Evolutionary conservation across 495 filamentous ascomycete species (phyloP), one percentile per base, ranked within the genome.

Genomic region (Aspergillus ostianus): DNA sequence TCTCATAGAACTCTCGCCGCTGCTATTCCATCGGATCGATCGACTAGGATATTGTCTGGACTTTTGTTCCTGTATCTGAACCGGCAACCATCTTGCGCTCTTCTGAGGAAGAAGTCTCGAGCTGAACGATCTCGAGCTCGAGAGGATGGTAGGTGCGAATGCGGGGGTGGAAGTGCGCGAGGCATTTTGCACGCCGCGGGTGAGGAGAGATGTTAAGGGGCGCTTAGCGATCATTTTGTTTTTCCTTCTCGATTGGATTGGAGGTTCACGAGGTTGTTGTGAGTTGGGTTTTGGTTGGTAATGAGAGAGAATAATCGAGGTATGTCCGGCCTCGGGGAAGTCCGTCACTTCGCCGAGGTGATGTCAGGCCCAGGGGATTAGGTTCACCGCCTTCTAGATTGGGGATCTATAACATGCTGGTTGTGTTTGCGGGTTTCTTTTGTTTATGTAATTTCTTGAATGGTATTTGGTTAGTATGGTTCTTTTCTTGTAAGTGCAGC

Each of bases 291-390:
- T 26, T 26, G 23, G 23, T 26, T 26, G 23, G 23, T 26, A 26
- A 26, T 26, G 23, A 26, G 4, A 26, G 23, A 26, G 23, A 26
- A 26, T 26, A 26, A 26, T 26, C 2, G 23, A 26, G 23, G 23
- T 26, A 26, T 26, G 23, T 26, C 23, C 23, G 23, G 4, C 23
- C 30, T 32, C 13, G 36, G 36, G 36, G 36, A 41, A 17, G 36
- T 41, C 36, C 36, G 36, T 41, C 13, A 4, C 36, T 41, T 41
- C 36, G 36, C 36, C 36, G 46, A 21, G 55, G 70, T 75, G 73
- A 75, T 73, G 72, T 75, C 70, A 75, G 63, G 29, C 29, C 48
- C 13, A 69, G 23, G 2, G 23, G 64, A 53, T 60, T 30, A 5
- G 1, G 18, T 26, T 61, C 21, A 71, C 68, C 67, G 68, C 69